These are phyloP conservation scores for Coffea canephora DNA, from an alignment of 257 asterid genomes.

Conservation along the genomic window DNA sequence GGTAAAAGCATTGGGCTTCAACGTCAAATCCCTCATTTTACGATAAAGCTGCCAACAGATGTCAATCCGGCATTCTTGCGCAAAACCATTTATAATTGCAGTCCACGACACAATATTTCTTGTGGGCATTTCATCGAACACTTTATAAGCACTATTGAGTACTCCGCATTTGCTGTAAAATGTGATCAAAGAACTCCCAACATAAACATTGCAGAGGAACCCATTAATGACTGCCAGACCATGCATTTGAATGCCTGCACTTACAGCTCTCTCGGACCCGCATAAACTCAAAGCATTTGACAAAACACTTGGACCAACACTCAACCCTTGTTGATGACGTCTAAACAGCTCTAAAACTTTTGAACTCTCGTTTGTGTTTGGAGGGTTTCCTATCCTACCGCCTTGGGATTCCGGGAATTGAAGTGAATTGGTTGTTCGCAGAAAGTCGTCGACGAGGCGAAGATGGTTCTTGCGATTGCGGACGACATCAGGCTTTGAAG, in stretches of 20 bases:
- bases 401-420: slow-evolving; percentile 10
- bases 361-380: slow-evolving; percentile 17
- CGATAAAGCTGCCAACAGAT: slow-evolving; percentile 27
- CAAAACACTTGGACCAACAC: slow-evolving; percentile 16
- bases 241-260: slow-evolving; percentile 33
- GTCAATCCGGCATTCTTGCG: slow-evolving; percentile 26
- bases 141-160: slow-evolving; percentile 14
- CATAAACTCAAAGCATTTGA: slow-evolving; percentile 37
- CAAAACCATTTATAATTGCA: slow-evolving; percentile 30
- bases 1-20: slow-evolving; percentile 31
- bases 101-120: slow-evolving; percentile 42
- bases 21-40: slow-evolving; percentile 19
- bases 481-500: slow-evolving; percentile 26
- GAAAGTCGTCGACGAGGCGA: slow-evolving; percentile 29
- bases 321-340: slow-evolving; percentile 24
- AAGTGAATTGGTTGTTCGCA: slow-evolving; percentile 19
- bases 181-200: slow-evolving; percentile 33
- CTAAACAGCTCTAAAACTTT: slow-evolving; percentile 10
- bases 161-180: slow-evolving; percentile 26
- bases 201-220: slow-evolving; percentile 28
- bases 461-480: slow-evolving; percentile 21
- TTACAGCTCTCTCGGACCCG: slow-evolving; percentile 16
- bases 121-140: slow-evolving; percentile 38
- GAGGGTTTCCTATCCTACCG: neutral
- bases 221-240: slow-evolving; percentile 27